Evolutionary conservation across 2,329 filamentous ascomycete genomes (phyloP), one percentile per base, ranked within the genome.

Genomic region (Alternaria tenuissima): DNA sequence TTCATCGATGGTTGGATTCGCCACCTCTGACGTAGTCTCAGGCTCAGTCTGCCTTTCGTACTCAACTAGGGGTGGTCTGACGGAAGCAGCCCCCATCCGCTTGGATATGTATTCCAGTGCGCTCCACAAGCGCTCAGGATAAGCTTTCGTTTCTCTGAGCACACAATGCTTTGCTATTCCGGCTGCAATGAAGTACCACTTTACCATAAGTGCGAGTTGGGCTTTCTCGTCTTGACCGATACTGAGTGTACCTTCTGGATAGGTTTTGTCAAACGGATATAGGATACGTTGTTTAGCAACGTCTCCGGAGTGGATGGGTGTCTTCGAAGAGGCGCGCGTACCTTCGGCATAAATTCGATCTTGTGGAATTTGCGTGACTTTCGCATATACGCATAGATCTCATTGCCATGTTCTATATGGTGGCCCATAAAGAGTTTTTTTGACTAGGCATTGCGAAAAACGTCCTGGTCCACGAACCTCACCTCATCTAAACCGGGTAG

Each of bases 121-220:
- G 7, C 7, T 18, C 18, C 34, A 42, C 22, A 62, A 55, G 9
- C 43, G 42, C 41, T 55, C 30, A 24, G 51, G 54, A 58, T 41
- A 62, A 20, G 42, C 44, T 32, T 46, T 57, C 8, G 44, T 52
- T 24, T 62, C 59, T 34, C 30, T 52, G n/a, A 58, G 43, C 16
- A 62, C 36, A 24, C 38, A 36, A 47, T 55, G 22, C 32, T 55
- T 62, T 14, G 55, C 55, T 44, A 62, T 46, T 9, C 52, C 55
- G 14, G 58, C 55, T 36, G 59, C 62, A 30, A 65, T 46, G 36
- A 65, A 65, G 43, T 65, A 65, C 39, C 53, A 65, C 52, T 60
- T 62, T 14, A 65, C 52, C 34, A 62, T 48, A 5, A 59, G 34
- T 16, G 55, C 52, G 9, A 62, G 51, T 24, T 53, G 48, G 3